These are phyloP conservation scores for Rhododendron williamsianum DNA, from an alignment of 148 eudicot genomes.

Conservation along the genomic window DNA sequence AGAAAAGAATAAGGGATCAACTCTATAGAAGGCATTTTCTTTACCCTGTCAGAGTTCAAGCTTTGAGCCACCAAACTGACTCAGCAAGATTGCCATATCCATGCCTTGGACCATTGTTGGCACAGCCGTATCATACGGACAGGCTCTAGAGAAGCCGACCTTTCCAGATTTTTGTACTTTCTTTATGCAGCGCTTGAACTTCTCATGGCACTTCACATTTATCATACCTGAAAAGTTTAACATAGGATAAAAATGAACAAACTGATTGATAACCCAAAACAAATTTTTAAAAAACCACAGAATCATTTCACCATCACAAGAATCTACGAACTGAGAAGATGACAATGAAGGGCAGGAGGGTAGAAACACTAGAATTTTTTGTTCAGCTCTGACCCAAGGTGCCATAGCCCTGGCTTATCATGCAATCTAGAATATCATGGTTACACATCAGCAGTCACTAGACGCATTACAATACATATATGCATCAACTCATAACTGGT, in stretches of 20 bases:
- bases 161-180: conserved; percentile 89
- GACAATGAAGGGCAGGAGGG: background rate
- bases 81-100: conserved; percentile 91
- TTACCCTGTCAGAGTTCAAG: conserved; percentile 50
- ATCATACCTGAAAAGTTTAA: conserved; percentile 58
- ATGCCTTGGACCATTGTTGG: conserved; percentile 96
- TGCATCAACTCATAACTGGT: background rate
- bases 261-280: background rate
- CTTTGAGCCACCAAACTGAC: conserved; percentile 57
- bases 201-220: conserved; percentile 78
- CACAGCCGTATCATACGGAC: conserved; percentile 70
- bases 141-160: conserved; percentile 63
- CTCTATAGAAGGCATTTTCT: background rate
- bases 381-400: background rate
- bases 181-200: conserved; percentile 94
- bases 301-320: background rate
- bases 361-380: background rate
- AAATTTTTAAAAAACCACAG: background rate
- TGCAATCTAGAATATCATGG: background rate
- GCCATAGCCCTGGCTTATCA: background rate
- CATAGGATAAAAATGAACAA: background rate
- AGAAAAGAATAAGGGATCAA: conserved; percentile 6
- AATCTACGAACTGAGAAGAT: background rate
- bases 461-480: background rate
- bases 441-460: background rate